phyloP scores from a whole-genome alignment of 768 basidiomycete species.

The Podaxis sp. region DNA sequence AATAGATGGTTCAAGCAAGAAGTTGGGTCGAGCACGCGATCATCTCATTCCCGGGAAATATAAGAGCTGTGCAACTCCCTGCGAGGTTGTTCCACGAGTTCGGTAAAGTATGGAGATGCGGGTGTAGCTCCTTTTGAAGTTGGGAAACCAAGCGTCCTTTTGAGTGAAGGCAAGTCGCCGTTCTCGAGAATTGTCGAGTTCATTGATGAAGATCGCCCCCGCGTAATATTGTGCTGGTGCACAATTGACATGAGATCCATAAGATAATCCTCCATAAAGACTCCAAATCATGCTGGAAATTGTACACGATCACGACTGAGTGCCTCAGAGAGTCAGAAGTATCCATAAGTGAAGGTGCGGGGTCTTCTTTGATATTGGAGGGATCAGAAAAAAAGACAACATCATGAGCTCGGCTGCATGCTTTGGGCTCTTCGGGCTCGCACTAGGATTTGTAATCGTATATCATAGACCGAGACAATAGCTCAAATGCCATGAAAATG shows the following conservation, averaged over 20 bases:
- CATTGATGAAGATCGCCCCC: not conserved
- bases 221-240: not conserved
- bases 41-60: not conserved
- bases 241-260: not conserved
- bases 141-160: not conserved
- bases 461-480: not conserved
- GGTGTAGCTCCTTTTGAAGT: not conserved
- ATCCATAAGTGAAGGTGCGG: no score
- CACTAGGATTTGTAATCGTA: not conserved
- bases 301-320: not conserved
- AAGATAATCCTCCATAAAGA: slow-evolving; percentile 9
- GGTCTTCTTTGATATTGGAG: no score
- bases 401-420: not conserved
- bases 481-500: slow-evolving; percentile 13
- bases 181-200: not conserved
- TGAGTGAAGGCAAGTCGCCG: not conserved
- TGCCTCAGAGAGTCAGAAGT: no score
- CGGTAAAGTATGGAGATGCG: not conserved
- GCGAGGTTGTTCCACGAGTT: not conserved
- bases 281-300: slow-evolving; percentile 11
- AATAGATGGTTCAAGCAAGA: not conserved
- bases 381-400: no score
- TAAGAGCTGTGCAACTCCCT: not conserved
- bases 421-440: not conserved
- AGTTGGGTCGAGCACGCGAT: not conserved